A percentile compares a stretch with the other conserved stretches of the same genome.
These are phyloP conservation scores for Candida sp. DNA, from an alignment of 1,139 yeast genomes.

Conservation along the genomic window DNA sequence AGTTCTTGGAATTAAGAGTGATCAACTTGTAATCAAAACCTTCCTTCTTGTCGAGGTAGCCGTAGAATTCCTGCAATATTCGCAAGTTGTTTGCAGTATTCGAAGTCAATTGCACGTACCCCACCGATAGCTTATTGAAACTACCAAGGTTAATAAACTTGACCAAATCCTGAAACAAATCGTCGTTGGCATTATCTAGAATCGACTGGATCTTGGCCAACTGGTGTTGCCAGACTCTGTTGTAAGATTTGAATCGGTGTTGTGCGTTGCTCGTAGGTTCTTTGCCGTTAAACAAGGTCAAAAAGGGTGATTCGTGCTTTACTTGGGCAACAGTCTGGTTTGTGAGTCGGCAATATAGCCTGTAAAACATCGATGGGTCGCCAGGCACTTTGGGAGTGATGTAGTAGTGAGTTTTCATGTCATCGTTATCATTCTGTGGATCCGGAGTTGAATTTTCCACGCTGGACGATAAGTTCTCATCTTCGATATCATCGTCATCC, in stretches of 20 bases:
- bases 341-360: constrained; percentile 6
- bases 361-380: constrained; percentile 2
- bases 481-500: not conserved
- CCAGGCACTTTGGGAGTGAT: constrained; percentile 10
- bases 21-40: constrained; percentile 30
- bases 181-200: constrained; percentile 40
- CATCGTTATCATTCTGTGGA: constrained; percentile 1
- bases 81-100: constrained; percentile 60
- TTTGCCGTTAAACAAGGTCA: constrained; percentile 38
- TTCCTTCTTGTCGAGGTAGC: constrained; percentile 19
- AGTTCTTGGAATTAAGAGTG: constrained; percentile 43
- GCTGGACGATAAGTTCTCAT: not conserved
- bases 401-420: constrained; percentile 14
- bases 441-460: not conserved
- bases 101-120: constrained; percentile 55
- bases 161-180: constrained; percentile 36
- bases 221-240: constrained; percentile 43
- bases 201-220: constrained; percentile 37
- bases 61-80: constrained; percentile 46
- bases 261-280: constrained; percentile 40
- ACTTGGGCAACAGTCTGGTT: constrained; percentile 8
- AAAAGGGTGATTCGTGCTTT: constrained; percentile 30
- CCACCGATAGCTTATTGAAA: constrained; percentile 37
- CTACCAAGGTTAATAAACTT: constrained; percentile 25
- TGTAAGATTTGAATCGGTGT: constrained; percentile 42